Conservation (phyloP, 257 asterid genomes). For the Salvia hispanica region DNA sequence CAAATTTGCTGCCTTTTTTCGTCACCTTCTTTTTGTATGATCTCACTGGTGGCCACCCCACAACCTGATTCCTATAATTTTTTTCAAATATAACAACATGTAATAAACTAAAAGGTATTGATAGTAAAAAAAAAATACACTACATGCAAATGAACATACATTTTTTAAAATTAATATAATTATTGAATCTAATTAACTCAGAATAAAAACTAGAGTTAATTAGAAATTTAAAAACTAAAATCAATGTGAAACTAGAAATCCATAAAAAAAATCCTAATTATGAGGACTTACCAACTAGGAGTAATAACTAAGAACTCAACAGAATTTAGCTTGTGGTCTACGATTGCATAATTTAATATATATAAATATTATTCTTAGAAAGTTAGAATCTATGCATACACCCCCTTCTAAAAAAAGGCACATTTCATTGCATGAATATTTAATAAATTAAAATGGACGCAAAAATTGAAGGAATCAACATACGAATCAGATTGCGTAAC, state of each 20-base stretch:
- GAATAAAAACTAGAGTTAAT: neutral
- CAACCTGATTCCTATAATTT: slow-evolving; percentile 49
- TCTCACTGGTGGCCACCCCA: slow-evolving; percentile 90
- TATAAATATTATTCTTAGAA: too few relatives aligned
- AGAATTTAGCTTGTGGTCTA: too few relatives aligned
- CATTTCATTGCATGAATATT: slow-evolving; percentile 27
- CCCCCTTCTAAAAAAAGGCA: too few relatives aligned
- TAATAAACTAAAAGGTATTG: neutral
- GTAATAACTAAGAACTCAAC: too few relatives aligned
- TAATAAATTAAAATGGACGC: neutral
- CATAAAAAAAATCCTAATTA: too few relatives aligned
- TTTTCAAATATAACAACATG: neutral
- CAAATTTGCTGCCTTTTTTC: slow-evolving; percentile 54
- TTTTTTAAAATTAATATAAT: neutral
- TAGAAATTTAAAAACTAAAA: neutral
- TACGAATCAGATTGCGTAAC: slow-evolving; percentile 47
- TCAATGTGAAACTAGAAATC: too few relatives aligned
- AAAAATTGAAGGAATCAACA: slow-evolving; percentile 22
- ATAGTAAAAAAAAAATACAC: neutral
- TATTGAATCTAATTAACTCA: neutral
- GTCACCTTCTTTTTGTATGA: slow-evolving; percentile 52
- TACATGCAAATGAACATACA: too few relatives aligned
- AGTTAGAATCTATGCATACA: too few relatives aligned
- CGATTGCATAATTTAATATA: too few relatives aligned
- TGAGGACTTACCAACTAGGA: too few relatives aligned